These are phyloP conservation scores for Colletotrichum sp. DNA, from an alignment of 2,329 filamentous ascomycete species.

Conservation along the genomic window DNA sequence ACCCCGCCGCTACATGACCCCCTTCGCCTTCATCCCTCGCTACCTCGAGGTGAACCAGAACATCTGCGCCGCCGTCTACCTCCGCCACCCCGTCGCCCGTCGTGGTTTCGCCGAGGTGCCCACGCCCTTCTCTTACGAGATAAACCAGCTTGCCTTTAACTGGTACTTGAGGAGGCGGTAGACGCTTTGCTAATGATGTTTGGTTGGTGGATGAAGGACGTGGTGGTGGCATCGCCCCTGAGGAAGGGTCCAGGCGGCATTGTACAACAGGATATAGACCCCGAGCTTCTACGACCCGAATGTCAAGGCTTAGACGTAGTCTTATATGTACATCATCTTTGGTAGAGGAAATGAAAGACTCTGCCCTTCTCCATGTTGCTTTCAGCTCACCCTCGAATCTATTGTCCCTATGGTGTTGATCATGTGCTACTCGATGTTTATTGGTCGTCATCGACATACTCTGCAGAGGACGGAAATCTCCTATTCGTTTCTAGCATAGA, in stretches of 20 bases:
- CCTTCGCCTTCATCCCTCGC: conserved; percentile 92
- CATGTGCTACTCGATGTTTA: neutral
- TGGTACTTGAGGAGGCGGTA: conserved; percentile 91
- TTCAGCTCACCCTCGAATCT: too few species aligned
- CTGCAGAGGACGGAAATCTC: neutral
- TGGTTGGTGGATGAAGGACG: neutral
- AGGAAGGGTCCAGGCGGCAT: neutral
- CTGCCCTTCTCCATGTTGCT: neutral
- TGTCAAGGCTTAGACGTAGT: conserved; percentile 5
- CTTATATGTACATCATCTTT: conserved; percentile 16
- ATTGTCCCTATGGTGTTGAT: too few species aligned
- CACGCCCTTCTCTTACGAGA: conserved; percentile 74
- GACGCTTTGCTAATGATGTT: conserved; percentile 12
- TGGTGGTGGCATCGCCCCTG: neutral
- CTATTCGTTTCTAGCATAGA: neutral
- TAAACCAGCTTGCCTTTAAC: conserved; percentile 85
- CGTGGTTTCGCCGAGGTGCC: conserved; percentile 83
- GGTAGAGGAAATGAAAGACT: neutral
- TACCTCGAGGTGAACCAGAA: conserved; percentile 99
- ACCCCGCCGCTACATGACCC: conserved; percentile 84
- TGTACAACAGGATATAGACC: conserved; percentile 21
- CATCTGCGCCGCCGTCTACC: conserved; percentile 92
- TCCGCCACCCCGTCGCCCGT: conserved; percentile 90
- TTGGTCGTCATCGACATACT: neutral
- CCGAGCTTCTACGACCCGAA: conserved; percentile 11